These are phyloP conservation scores for Stylosanthes scabra DNA, from an alignment of 331 rosid species.

Conservation along the genomic window DNA sequence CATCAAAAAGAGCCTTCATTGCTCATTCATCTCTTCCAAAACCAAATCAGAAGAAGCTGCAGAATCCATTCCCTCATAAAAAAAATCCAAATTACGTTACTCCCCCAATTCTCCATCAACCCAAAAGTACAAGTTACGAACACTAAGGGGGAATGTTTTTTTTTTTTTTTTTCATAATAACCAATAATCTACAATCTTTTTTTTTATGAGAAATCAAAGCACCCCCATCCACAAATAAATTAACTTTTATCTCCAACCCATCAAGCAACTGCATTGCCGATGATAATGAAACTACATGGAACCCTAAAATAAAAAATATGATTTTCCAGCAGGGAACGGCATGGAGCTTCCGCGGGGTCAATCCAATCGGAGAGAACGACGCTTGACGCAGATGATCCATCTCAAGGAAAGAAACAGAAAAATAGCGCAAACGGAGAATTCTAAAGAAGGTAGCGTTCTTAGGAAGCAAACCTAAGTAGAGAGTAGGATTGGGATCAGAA, in stretches of 20 bases:
- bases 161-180: neutral
- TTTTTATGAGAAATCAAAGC: too few relatives aligned
- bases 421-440: neutral
- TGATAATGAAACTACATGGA: neutral
- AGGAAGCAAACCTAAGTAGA: conserved; percentile 37
- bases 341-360: neutral
- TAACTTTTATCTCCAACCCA: neutral
- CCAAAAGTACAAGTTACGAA: neutral
- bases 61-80: neutral
- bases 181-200: neutral
- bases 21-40: neutral
- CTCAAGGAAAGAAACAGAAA: neutral
- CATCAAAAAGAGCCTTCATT: neutral
- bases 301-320: conserved; percentile 2
- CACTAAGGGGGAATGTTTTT: neutral
- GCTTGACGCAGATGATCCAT: conserved; percentile 21
- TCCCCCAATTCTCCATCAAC: neutral
- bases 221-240: neutral
- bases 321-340: conserved; percentile 3
- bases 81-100: neutral
- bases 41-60: neutral
- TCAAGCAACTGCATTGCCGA: neutral
- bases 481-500: neutral
- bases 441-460: neutral
- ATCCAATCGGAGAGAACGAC: neutral